A percentile compares a stretch with the other conserved stretches of the same genome.
phyloP scores from a whole-genome alignment of 2,329 filamentous ascomycete species.

The Colletotrichum chlorophyti region DNA sequence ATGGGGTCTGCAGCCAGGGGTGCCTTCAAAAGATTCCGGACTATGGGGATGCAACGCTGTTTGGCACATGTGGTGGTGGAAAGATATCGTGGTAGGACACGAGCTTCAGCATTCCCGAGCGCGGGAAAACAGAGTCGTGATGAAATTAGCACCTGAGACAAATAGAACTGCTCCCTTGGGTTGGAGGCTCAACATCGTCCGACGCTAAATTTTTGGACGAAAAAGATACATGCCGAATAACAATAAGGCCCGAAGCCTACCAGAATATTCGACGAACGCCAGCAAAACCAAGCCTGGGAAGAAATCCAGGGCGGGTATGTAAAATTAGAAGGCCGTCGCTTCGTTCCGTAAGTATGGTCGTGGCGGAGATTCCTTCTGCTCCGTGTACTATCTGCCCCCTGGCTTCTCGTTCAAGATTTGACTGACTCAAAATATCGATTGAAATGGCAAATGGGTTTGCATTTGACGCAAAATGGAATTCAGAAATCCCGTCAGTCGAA shows the following conservation, averaged over 20 bases:
- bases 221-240: neutral
- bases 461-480: no score
- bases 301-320: neutral
- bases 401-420: no score
- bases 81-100: slow-evolving; percentile 8
- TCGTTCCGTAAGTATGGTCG: neutral
- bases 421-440: no score
- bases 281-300: neutral
- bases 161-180: neutral
- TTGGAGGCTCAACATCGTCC: neutral
- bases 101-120: slow-evolving; percentile 19
- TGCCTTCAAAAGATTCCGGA: slow-evolving; percentile 3
- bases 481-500: no score
- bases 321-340: neutral
- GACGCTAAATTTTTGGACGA: slow-evolving; percentile 1
- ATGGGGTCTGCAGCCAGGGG: neutral
- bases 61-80: neutral
- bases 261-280: neutral
- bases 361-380: neutral
- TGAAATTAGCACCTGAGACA: slow-evolving; percentile 23
- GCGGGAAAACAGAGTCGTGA: slow-evolving; percentile 6
- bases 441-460: slow-evolving; percentile 29
- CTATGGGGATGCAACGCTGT: neutral
- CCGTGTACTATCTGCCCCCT: no score
- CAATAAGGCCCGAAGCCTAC: neutral